phyloP scores from a whole-genome alignment of 371 early-diverging fungal genomes.

The Mycotypha africana region DNA sequence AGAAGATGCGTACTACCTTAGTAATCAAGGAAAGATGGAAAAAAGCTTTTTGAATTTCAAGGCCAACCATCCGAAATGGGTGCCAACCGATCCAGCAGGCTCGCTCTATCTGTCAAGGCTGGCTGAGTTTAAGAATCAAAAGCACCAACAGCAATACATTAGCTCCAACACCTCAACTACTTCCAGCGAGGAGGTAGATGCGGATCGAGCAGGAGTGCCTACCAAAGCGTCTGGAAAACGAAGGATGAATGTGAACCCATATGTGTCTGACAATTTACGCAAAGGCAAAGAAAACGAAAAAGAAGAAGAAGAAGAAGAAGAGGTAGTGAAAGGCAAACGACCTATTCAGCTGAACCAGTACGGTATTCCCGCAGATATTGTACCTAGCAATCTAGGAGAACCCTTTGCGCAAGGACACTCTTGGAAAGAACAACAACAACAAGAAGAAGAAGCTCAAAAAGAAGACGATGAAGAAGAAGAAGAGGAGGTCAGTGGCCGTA shows the following conservation, averaged over 20 bases:
- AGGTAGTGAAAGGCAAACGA: neutral
- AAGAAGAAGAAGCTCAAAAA: no score
- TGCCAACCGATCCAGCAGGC: constrained; percentile 63
- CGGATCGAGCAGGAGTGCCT: no score
- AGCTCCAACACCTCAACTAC: no score
- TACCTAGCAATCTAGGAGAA: constrained; percentile 31
- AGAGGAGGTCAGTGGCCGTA: no score
- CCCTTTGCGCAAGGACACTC: constrained; percentile 20
- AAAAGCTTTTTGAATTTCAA: constrained; percentile 93
- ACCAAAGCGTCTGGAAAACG: no score
- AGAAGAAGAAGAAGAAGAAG: constrained; percentile 5
- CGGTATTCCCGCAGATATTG: no score
- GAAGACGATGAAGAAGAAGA: constrained; percentile 28
- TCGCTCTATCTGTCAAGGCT: constrained; percentile 63
- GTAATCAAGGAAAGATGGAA: constrained; percentile 95
- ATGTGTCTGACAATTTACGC: no score
- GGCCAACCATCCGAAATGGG: constrained; percentile 83
- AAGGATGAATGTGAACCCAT: no score
- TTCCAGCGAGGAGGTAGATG: no score
- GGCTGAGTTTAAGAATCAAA: constrained; percentile 24
- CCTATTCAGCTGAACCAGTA: constrained; percentile 12
- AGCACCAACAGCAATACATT: no score
- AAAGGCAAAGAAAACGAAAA: no score
- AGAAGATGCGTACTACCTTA: constrained; percentile 56
- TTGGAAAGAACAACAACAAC: no score